These are phyloP conservation scores for Sambucus nigra DNA, from an alignment of 129 eudicot genomes.

Conservation along the genomic window DNA sequence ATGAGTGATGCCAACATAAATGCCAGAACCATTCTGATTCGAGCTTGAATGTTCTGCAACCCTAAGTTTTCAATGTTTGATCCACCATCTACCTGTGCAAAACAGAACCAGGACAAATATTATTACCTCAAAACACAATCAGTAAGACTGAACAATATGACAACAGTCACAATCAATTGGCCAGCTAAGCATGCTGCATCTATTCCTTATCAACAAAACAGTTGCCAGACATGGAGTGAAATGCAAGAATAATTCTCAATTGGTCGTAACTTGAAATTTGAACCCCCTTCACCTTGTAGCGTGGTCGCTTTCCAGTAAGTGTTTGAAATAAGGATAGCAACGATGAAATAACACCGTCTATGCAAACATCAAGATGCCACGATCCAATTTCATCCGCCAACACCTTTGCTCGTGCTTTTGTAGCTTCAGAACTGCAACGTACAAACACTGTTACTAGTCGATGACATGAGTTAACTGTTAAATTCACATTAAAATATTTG, in stretches of 20 bases:
- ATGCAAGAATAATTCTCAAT: not conserved
- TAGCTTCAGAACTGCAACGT: constrained; percentile 63
- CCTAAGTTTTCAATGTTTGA: constrained; percentile 87
- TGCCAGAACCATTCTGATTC: constrained; percentile 94
- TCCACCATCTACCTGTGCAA: constrained; percentile 85
- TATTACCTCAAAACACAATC: not conserved
- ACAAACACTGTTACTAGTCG: constrained; percentile 9
- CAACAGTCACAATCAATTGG: not conserved
- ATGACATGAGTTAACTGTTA: not conserved
- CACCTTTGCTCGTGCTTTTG: constrained; percentile 65
- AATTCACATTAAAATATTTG: not conserved
- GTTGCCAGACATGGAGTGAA: not conserved
- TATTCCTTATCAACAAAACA: no score
- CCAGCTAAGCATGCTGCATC: not conserved
- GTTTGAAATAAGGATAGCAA: constrained; percentile 73
- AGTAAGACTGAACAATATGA: not conserved
- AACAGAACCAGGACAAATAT: not conserved
- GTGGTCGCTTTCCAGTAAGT: constrained; percentile 83
- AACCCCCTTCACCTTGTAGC: constrained; percentile 55
- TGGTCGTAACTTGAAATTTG: not conserved
- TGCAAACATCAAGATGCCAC: constrained; percentile 89
- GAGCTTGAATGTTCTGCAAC: constrained; percentile 96
- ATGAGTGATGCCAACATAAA: constrained; percentile 91
- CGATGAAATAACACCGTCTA: constrained; percentile 76
- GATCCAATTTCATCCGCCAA: constrained; percentile 93